A percentile compares a stretch with the other conserved stretches of the same genome.
Conservation (phyloP, 768 basidiomycete species). For the Boletus speciosus region DNA sequence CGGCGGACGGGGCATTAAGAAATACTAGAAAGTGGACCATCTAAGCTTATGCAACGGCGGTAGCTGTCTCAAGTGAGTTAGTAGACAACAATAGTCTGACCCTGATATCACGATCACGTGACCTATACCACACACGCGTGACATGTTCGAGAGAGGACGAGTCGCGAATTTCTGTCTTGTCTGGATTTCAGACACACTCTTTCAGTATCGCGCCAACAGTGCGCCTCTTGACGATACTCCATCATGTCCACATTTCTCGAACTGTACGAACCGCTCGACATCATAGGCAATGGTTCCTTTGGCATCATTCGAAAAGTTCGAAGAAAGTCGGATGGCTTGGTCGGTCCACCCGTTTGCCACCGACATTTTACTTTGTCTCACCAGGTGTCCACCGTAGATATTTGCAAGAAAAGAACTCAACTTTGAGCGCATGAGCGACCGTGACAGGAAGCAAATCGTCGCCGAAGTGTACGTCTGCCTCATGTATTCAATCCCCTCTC, state of each 20-base stretch:
- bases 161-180: constrained; percentile 20
- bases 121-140: constrained; percentile 15
- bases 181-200: constrained; percentile 1
- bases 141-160: constrained; percentile 21
- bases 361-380: background rate
- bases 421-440: constrained; percentile 94
- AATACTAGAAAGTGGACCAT: constrained; percentile 48
- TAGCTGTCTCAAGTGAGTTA: too few species aligned
- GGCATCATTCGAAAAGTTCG: constrained; percentile 95
- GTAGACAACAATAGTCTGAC: too few species aligned
- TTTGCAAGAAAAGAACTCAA: constrained; percentile 95
- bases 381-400: constrained; percentile 40
- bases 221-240: background rate
- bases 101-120: constrained; percentile 28
- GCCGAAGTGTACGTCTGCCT: constrained; percentile 83
- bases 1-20: constrained; percentile 41
- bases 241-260: constrained; percentile 52
- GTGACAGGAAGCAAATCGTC: constrained; percentile 94
- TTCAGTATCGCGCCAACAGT: background rate
- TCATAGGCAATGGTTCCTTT: constrained; percentile 97
- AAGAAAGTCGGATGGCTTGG: constrained; percentile 77
- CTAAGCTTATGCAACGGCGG: background rate
- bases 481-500: background rate
- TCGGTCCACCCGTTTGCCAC: constrained; percentile 39
- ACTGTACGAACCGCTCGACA: constrained; percentile 80